Evolutionary conservation across 2,329 filamentous ascomycete species (phyloP).

Genomic region (Cyphellophora europaea): DNA sequence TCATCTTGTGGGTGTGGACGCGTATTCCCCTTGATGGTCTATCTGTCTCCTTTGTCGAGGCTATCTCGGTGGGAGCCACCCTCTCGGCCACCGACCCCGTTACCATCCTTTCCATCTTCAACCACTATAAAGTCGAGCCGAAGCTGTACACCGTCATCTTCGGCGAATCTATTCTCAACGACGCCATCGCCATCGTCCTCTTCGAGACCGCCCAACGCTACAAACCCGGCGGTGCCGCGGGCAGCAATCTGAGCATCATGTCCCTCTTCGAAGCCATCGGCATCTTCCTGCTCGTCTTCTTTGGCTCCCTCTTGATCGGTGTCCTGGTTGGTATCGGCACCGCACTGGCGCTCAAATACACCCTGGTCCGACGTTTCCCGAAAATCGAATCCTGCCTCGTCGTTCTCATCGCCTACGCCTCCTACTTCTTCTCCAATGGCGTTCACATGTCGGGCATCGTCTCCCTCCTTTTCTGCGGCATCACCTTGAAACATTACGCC

Average conservation of each 20-base stretch:
- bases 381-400: conserved; percentile 96
- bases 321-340: conserved; percentile 78
- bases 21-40: conserved; percentile 77
- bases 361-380: conserved; percentile 80
- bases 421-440: conserved; percentile 96
- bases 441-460: conserved; percentile 93
- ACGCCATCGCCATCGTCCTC: conserved; percentile 95
- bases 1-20: conserved; percentile 83
- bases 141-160: conserved; percentile 99
- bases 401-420: conserved; percentile 87
- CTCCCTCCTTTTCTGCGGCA: conserved; percentile 91
- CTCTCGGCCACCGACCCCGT: conserved; percentile 95
- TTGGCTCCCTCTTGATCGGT: conserved; percentile 84
- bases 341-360: conserved; percentile 86
- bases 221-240: conserved; percentile 60
- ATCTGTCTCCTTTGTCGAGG: conserved; percentile 84
- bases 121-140: conserved; percentile 97
- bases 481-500: conserved; percentile 96
- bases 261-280: conserved; percentile 87
- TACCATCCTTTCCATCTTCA: conserved; percentile 97
- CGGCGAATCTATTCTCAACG: conserved; percentile 94
- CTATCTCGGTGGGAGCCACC: conserved; percentile 91
- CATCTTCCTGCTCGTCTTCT: conserved; percentile 92
- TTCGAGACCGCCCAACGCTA: conserved; percentile 97
- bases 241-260: conserved; percentile 62